Percentiles rank a stretch among this genome's conserved stretches.
Evolutionary conservation across 192 early-diverging fungal genomes (phyloP).

Genomic region (Martensiomyces pterosporus): DNA sequence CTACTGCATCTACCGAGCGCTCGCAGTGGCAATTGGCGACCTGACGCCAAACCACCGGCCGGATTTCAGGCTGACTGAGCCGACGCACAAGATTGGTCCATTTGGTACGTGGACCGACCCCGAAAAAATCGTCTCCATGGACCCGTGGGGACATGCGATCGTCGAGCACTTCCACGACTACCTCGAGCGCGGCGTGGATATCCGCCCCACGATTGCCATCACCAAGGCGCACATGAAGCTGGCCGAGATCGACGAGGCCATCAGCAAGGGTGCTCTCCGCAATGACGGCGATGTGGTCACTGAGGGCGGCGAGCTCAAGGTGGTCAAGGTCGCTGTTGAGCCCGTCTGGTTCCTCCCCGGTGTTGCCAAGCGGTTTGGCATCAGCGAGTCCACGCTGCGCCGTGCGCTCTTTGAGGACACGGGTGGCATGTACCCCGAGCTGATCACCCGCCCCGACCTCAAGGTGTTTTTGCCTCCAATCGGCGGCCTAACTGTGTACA

Average conservation of each 20-base stretch:
- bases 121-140: constrained; percentile 88
- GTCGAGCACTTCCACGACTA: constrained; percentile 58
- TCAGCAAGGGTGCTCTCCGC: constrained; percentile 56
- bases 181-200: constrained; percentile 68
- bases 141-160: constrained; percentile 86
- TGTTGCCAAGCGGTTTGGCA: constrained; percentile 82
- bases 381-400: constrained; percentile 77
- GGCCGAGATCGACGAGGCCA: constrained; percentile 77
- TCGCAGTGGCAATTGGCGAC: constrained; percentile 88
- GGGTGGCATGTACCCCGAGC: constrained; percentile 94
- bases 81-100: constrained; percentile 76
- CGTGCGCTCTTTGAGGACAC: constrained; percentile 86
- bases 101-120: constrained; percentile 76
- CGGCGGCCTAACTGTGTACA: constrained; percentile 88
- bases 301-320: constrained; percentile 73
- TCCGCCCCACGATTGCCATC: constrained; percentile 88
- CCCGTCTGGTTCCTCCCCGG: constrained; percentile 95
- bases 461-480: constrained; percentile 94
- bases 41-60: constrained; percentile 79
- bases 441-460: constrained; percentile 87
- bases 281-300: constrained; percentile 86
- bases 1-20: constrained; percentile 86
- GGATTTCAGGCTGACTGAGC: constrained; percentile 83
- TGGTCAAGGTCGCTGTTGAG: constrained; percentile 89
- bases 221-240: constrained; percentile 95